phyloP scores from a whole-genome alignment of 2,329 filamentous ascomycete genomes.

The Neofusicoccum kwambonambiense region DNA sequence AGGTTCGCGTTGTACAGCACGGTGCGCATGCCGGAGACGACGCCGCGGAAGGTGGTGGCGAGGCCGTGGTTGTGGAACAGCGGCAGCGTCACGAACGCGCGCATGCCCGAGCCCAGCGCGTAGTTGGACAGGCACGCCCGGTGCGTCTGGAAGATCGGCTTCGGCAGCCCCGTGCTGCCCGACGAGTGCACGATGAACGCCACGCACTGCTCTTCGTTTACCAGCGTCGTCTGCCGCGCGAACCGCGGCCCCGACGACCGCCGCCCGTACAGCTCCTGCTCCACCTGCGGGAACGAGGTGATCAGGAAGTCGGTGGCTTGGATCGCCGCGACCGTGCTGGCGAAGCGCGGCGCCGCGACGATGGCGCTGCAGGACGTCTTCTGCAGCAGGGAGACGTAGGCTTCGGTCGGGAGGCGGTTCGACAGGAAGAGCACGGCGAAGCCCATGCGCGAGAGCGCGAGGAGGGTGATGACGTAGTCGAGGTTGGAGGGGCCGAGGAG shows the following conservation, averaged over 20 bases:
- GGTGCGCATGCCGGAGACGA: conserved; percentile 46
- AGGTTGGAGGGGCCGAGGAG: conserved; percentile 55
- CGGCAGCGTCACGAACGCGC: conserved; percentile 15
- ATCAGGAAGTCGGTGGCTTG: neutral
- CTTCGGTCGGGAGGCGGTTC: conserved; percentile 52
- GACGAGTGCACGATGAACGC: conserved; percentile 47
- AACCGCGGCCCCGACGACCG: neutral
- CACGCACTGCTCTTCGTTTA: conserved; percentile 30
- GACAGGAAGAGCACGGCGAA: conserved; percentile 57
- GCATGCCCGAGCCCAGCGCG: conserved; percentile 12
- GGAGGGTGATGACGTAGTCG: conserved; percentile 54
- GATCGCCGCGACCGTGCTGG: neutral
- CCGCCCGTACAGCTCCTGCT: neutral
- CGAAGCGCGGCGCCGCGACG: neutral
- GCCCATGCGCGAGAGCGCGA: conserved; percentile 56
- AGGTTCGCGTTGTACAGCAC: conserved; percentile 56
- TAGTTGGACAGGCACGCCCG: conserved; percentile 42
- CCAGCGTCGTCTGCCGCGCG: neutral
- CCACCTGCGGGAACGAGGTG: neutral
- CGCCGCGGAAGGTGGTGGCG: conserved; percentile 19
- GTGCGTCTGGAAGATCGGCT: conserved; percentile 62
- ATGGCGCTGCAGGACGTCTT: conserved; percentile 38
- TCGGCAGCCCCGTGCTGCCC: conserved; percentile 62
- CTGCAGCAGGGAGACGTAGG: conserved; percentile 42
- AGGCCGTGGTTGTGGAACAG: conserved; percentile 23